A percentile compares a stretch with the other conserved stretches of the same genome.
These are phyloP conservation scores for Arthrinium puccinioides DNA, from an alignment of 2,329 filamentous ascomycete genomes.

Conservation along the genomic window DNA sequence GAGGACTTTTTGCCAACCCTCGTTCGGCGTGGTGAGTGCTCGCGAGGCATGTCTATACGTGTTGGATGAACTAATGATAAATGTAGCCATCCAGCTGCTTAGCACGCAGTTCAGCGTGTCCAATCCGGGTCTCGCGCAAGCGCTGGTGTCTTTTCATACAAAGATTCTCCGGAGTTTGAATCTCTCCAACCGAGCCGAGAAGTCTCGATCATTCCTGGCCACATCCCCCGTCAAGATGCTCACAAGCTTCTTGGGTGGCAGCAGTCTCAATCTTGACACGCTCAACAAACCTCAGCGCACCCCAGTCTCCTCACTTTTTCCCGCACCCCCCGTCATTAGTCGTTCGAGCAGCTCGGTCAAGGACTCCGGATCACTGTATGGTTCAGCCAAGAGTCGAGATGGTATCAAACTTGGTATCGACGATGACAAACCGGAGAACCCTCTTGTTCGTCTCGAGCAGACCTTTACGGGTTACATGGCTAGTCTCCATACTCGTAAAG, in stretches of 20 bases:
- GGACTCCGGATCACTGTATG: constrained; percentile 47
- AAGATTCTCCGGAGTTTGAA: constrained; percentile 67
- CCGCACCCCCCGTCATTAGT: constrained; percentile 22
- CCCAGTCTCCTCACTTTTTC: constrained; percentile 29
- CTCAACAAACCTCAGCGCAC: constrained; percentile 33
- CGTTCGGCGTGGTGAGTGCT: constrained; percentile 59
- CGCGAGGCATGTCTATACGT: no score
- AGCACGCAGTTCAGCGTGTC: constrained; percentile 61
- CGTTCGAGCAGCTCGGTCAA: constrained; percentile 25
- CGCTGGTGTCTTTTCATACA: constrained; percentile 70
- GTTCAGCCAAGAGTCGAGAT: constrained; percentile 44
- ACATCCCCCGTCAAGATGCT: constrained; percentile 88
- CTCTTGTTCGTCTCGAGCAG: constrained; percentile 70
- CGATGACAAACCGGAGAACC: constrained; percentile 53
- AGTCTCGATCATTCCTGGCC: constrained; percentile 61
- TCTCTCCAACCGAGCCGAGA: constrained; percentile 55
- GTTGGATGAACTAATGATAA: constrained; percentile 28
- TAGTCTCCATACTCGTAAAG: constrained; percentile 76
- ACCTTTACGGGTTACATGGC: constrained; percentile 79
- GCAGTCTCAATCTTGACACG: constrained; percentile 29
- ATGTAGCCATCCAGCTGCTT: constrained; percentile 62
- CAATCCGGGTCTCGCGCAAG: constrained; percentile 56
- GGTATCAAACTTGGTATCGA: constrained; percentile 35
- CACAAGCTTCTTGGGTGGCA: constrained; percentile 69
- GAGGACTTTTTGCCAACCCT: constrained; percentile 70